Evolutionary conservation across 345 rosid genomes (phyloP), one percentile per base, ranked within the genome.

Genomic region (Syzygium oleosum): DNA sequence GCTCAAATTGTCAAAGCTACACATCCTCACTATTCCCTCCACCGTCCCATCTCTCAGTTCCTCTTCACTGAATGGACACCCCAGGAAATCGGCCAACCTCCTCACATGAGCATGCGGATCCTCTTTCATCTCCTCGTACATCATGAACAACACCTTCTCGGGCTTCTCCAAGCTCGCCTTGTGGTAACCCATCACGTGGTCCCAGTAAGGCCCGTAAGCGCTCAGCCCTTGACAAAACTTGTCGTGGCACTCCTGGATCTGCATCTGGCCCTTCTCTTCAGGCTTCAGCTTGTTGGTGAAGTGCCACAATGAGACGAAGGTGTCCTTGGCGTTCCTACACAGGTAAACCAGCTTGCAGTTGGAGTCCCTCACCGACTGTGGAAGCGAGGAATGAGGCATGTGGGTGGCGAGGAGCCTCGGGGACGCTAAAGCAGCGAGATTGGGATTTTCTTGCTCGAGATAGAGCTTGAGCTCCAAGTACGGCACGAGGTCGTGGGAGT

Each of bases 291-390:
- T 51, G 51, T 65, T 46, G 19, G 15, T 21, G 25, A 63, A 86
- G 34, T 65, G 80, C 87, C 87, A 86, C 23, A n/a, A 9, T 8
- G 84, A 86, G 43, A 86, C 23, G 22, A 86, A 59, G n/a, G 54
- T n/a, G 23, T 86, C 87, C 23, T 86, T 86, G 54, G 87, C 84
- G 87, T 86, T 86, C 63, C 87, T 63, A 12, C 31, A 59, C 65
- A 27, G 16, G 65, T 59, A 59, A 25, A 59, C 65, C 65, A 59
- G 15, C 65, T 84, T 84, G 85, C 85, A 51, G 14, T 84, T 84
- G 38, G 38, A 34, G 38, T 34, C 38, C 38, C 38, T 34, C 38
- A 34, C 38, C 3, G 38, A 34, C 38, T 27, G 68, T 27, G 68
- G 68, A 25, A 59, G 68, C 16, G 14, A 56, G 68, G 29, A 25